phyloP scores from a whole-genome alignment of 2,329 filamentous ascomycete genomes.

The Colletotrichum plurivorum region DNA sequence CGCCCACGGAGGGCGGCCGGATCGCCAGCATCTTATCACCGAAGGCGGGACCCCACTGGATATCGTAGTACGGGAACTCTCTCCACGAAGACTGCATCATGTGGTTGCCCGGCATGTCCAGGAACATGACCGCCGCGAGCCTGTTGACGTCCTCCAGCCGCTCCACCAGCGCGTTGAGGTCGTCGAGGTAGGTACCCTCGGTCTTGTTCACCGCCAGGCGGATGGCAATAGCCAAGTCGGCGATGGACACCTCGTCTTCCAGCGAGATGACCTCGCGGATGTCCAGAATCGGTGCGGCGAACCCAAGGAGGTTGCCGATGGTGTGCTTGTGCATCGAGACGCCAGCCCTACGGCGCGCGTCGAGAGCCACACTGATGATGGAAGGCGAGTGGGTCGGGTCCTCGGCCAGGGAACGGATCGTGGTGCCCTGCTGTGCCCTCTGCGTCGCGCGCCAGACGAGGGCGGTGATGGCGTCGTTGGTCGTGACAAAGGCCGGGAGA shows the following conservation, averaged over 20 bases:
- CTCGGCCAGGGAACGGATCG: constrained; percentile 20
- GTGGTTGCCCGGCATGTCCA: constrained; percentile 53
- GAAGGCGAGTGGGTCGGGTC: constrained; percentile 42
- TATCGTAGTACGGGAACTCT: too few species aligned
- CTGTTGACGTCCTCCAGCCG: constrained; percentile 49
- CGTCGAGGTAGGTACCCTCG: constrained; percentile 49
- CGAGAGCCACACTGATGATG: too few species aligned
- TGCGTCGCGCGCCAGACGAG: constrained; percentile 36
- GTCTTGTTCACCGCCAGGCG: constrained; percentile 46
- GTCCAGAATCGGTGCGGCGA: too few species aligned
- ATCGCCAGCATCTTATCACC: too few species aligned
- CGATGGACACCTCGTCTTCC: too few species aligned
- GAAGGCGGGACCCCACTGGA: too few species aligned
- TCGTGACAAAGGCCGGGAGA: constrained; percentile 47
- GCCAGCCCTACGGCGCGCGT: too few species aligned
- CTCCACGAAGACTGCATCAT: constrained; percentile 46
- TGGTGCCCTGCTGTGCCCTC: constrained; percentile 17
- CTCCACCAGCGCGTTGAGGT: constrained; percentile 49
- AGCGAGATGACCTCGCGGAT: too few species aligned
- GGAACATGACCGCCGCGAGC: constrained; percentile 50
- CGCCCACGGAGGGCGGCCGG: too few species aligned
- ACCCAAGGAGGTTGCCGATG: too few species aligned
- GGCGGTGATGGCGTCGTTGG: constrained; percentile 39
- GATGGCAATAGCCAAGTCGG: too few species aligned
- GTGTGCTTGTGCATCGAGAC: too few species aligned